These are phyloP conservation scores for Rhizoctonia solani DNA, from an alignment of 1,284 basidiomycete species.

Conservation along the genomic window DNA sequence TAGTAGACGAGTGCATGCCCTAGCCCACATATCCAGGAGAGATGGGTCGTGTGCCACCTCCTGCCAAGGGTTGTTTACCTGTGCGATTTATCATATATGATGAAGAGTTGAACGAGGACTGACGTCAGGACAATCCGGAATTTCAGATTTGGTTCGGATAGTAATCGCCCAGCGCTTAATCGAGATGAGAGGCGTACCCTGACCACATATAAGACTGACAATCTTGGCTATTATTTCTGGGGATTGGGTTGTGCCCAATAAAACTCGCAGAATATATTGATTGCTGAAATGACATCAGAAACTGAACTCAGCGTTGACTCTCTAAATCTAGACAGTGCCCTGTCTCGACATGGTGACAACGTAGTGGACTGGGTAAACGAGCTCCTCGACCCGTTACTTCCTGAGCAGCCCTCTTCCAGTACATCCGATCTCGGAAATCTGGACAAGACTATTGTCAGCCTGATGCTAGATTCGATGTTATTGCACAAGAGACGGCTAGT, in stretches of 20 bases:
- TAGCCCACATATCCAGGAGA: conserved; percentile 9
- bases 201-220: too few species aligned
- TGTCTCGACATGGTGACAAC: conserved; percentile 38
- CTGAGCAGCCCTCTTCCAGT: conserved; percentile 53
- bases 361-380: conserved; percentile 42
- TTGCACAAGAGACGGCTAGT: conserved; percentile 82
- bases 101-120: conserved; percentile 18
- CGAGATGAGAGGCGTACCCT: too few species aligned
- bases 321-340: conserved; percentile 1
- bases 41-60: conserved; percentile 9
- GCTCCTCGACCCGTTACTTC: conserved; percentile 42
- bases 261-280: too few species aligned
- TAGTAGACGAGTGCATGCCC: conserved; percentile 1
- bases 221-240: too few species aligned
- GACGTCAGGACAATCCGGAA: conserved; percentile 20
- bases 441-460: conserved; percentile 70
- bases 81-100: not conserved
- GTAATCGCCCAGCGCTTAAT: too few species aligned
- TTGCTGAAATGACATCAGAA: too few species aligned
- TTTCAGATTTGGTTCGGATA: too few species aligned
- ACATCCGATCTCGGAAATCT: conserved; percentile 64
- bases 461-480: conserved; percentile 80
- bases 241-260: too few species aligned
- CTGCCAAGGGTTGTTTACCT: not conserved
- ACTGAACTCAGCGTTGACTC: not conserved